Evolutionary conservation across 305 asterid species (phyloP), one percentile per base, ranked within the genome.

Genomic region (Rubia tinctorum): DNA sequence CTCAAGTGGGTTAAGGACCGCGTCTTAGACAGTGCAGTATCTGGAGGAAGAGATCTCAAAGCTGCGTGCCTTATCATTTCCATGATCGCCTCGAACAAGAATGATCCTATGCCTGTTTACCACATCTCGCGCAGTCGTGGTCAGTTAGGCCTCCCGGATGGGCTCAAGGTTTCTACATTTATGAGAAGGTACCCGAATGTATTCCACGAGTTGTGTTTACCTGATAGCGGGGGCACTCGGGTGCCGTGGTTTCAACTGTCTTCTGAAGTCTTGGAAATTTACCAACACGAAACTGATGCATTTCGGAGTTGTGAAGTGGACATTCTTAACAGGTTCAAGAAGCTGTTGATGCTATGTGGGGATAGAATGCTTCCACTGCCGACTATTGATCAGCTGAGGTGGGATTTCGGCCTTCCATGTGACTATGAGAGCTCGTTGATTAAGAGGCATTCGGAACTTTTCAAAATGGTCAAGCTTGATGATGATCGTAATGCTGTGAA

Each of bases 351-450:
- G 99, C 86, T 95, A 69, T 87, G 92, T n/a, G 86, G 80, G 56
- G 80, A 85, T 65, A 84, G 86, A 75, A 77, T 76, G 53, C 96
- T 92, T 71, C 98, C 99, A 61, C 71, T 92, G 66, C 96, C 86
- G 56, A 88, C 95, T 9, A 77, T 95, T 73, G 97, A 92, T 78
- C 97, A 90, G 85, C 77, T 95, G 53, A 87, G 88, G 73, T 95
- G 97, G 98, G 98, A 92, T 74, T 77, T 95, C 66, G 96, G 94
- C 0, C 81, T 95, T 81, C 98, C 97, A 0, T 83, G 61, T 78
- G 93, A 87, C 85, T 95, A 85, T 61, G 80, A 66, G 74, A 80
- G 71, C 53, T 82, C 83, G 27, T 81, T 87, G 18, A 30, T 88
- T 12, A 37, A 56, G 13, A 76, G 79, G 74, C 84, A 79, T 77